Evolutionary conservation across 2,329 filamentous ascomycete genomes (phyloP).

Genomic region (Daldinia eschscholtzii): DNA sequence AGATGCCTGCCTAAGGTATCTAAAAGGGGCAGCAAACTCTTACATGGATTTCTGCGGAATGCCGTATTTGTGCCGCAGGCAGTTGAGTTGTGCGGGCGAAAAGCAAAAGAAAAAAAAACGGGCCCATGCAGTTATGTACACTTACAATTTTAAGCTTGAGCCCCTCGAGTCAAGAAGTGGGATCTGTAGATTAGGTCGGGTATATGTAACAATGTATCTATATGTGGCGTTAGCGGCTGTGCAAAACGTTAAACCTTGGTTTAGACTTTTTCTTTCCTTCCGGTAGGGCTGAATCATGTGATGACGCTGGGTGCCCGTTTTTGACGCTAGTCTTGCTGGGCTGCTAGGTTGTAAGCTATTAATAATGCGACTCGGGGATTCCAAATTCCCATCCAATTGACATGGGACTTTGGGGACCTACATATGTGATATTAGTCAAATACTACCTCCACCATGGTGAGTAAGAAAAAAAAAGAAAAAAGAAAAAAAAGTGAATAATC

Average conservation of each 20-base stretch:
- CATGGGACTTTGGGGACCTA: conserved; percentile 24
- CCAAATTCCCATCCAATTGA: conserved; percentile 33
- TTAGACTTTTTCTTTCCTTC: conserved; percentile 30
- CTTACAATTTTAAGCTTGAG: not conserved
- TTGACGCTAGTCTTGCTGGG: conserved; percentile 24
- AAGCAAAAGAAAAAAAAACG: conserved; percentile 14
- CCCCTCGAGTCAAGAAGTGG: not conserved
- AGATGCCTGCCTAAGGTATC: no score
- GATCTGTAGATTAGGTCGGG: not conserved
- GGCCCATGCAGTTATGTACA: conserved; percentile 11
- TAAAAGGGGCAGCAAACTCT: conserved; percentile 10
- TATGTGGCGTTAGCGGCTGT: conserved; percentile 40
- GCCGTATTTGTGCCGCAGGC: conserved; percentile 7
- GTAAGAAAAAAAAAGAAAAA: not conserved
- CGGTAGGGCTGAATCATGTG: conserved; percentile 49
- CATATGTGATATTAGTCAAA: conserved; percentile 18
- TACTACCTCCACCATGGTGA: conserved; percentile 2
- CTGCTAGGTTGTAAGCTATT: conserved; percentile 17
- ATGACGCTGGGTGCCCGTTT: conserved; percentile 22
- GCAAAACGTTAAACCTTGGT: conserved; percentile 27
- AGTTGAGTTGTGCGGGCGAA: conserved; percentile 10
- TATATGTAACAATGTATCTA: not conserved
- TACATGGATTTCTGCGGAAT: conserved; percentile 12
- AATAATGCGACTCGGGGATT: conserved; percentile 24
- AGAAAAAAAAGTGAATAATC: not conserved